Conservation (phyloP, 345 rosid species). For the Hevea brasiliensis region DNA sequence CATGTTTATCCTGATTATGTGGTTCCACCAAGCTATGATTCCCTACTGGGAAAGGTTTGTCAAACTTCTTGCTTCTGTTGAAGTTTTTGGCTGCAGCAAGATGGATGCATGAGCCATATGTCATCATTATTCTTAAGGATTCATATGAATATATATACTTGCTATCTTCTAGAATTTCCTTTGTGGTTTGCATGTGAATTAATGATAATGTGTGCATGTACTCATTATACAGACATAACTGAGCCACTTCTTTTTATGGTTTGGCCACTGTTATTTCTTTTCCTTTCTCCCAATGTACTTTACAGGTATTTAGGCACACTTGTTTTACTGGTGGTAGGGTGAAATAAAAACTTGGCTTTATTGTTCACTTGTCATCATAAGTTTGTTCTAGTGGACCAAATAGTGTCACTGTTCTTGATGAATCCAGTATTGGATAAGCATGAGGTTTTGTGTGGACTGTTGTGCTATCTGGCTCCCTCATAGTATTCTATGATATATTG, state of each 20-base stretch:
- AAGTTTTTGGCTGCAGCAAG: not conserved
- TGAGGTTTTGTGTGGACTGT: not conserved
- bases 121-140: too few species aligned
- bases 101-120: not conserved
- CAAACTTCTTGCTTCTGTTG: not conserved
- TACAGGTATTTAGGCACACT: not conserved
- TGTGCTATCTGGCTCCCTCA: too few species aligned
- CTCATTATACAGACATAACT: too few species aligned
- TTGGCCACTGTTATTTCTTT: not conserved
- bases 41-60: conserved; percentile 93
- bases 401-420: too few species aligned
- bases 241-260: not conserved
- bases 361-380: too few species aligned
- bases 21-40: conserved; percentile 99
- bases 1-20: conserved; percentile 94
- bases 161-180: not conserved
- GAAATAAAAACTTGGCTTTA: not conserved
- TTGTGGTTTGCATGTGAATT: not conserved
- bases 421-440: too few species aligned
- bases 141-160: too few species aligned
- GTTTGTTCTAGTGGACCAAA: not conserved
- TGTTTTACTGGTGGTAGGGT: not conserved
- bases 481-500: too few species aligned
- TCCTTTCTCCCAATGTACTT: not conserved
- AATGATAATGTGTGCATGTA: not conserved